Percentiles rank a stretch among this genome's conserved stretches.
Evolutionary conservation across 139 green algal species (phyloP).

Genomic region (Tetradesmus lagerheimii): DNA sequence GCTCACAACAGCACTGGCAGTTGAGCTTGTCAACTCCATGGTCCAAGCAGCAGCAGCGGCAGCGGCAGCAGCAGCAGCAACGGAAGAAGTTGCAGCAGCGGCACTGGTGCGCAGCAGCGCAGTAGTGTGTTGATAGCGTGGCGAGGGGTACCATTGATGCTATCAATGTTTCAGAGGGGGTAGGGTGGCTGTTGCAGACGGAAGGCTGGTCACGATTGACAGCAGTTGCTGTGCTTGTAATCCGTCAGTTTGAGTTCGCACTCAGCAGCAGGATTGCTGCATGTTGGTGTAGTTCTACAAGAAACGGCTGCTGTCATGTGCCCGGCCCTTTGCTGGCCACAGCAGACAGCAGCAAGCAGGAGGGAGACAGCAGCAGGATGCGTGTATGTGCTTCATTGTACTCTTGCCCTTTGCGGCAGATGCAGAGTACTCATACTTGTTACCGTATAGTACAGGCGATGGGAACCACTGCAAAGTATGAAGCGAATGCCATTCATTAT

Average conservation of each 20-base stretch:
- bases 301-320: neutral
- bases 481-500: neutral
- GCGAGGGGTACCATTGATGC: no score
- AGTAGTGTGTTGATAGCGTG: constrained; percentile 40
- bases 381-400: neutral
- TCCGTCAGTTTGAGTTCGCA: no score
- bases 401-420: neutral
- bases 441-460: neutral
- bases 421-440: neutral
- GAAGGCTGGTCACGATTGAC: no score
- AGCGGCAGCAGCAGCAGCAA: neutral
- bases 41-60: neutral
- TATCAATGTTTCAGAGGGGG: no score
- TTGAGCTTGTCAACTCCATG: constrained; percentile 74
- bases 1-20: constrained; percentile 92
- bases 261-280: no score
- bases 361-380: neutral
- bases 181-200: no score
- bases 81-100: neutral
- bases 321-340: neutral
- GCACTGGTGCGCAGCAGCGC: no score
- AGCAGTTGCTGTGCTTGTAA: no score
- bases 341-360: neutral
- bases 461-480: neutral
- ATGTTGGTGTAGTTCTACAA: no score